phyloP scores from a whole-genome alignment of 257 asterid genomes.

The Leptodermis oblonga region DNA sequence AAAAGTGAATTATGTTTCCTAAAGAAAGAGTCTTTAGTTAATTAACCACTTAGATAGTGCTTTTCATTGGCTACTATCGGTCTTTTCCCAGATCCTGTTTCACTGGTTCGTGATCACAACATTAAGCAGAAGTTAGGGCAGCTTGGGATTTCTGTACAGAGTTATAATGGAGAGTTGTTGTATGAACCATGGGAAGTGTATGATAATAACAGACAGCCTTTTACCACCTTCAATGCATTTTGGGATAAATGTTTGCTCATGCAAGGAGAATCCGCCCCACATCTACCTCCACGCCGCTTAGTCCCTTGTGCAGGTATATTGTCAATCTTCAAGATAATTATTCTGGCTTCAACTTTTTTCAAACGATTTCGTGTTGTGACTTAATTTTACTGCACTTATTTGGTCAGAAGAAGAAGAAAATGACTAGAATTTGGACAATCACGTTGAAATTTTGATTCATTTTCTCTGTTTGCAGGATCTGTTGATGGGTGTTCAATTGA shows the following conservation, averaged over 20 bases:
- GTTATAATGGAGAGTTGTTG: conserved; percentile 69
- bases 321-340: neutral
- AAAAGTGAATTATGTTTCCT: no score
- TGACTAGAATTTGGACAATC: neutral
- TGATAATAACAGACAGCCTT: conserved; percentile 54
- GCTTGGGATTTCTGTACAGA: conserved; percentile 58
- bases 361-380: neutral
- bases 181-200: conserved; percentile 91
- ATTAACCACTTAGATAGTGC: neutral
- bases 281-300: conserved; percentile 76
- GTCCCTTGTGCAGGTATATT: conserved; percentile 47
- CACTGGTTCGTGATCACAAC: conserved; percentile 87
- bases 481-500: conserved; percentile 44
- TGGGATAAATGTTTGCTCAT: conserved; percentile 70
- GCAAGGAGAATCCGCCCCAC: conserved; percentile 51
- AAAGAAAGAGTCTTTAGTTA: neutral
- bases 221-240: conserved; percentile 57
- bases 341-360: neutral
- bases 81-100: conserved; percentile 62
- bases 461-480: conserved; percentile 36
- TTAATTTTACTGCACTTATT: neutral
- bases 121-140: conserved; percentile 71
- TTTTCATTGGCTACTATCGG: conserved; percentile 7
- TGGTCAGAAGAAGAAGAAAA: neutral
- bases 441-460: neutral